Base-by-base conservation (phyloP, 202 grass and related monocot genomes). In the Carex sylvatica region DNA sequence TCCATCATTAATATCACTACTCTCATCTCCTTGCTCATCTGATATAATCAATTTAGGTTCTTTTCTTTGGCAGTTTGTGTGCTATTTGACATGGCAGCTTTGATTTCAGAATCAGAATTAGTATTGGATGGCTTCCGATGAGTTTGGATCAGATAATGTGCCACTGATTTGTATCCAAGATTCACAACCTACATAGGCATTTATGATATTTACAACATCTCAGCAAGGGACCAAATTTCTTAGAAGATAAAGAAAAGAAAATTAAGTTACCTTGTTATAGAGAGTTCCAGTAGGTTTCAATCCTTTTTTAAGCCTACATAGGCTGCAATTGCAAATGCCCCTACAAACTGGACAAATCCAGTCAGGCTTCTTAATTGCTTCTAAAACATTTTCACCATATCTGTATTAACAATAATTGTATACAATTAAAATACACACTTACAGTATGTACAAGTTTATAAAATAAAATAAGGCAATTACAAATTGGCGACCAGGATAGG, bases 301-400 rank as follows among this genome's bases (percentile, higher is more conserved):
- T 92, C 96, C 96, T 87, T 88, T 95, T 71, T 95, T 99, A 66
- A 81, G 81, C 87, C 96, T 88, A 80, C 96, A 99, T 4, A 87
- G 79, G 65, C 96, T 95, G 86, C 96, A 99, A 68, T 99, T 99
- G 90, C 96, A 99, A 59, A 99, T 95, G 23, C 89, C 96, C 10
- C 92, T 84, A 47, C 92, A 98, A 70, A 87, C 87, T 69, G 96
- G 96, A 80, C 96, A 98, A 13, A 85, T 89, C 96, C 96, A 98
- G 61, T 85, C 53, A 28, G 85, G 91, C 83, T 95, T 92, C 51
- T 86, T 90, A 35, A 88, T 90, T 78, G 86, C 89, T 92, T 98
- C 96, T 6, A 98, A 85, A 71, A 99, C 89, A 89, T 99, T 93
- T 78, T 99, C 96, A 38, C 96, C 95, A 86, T 98, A 98, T 85